Conservation (phyloP, 768 basidiomycete species). For the Boletellus sp. region DNA sequence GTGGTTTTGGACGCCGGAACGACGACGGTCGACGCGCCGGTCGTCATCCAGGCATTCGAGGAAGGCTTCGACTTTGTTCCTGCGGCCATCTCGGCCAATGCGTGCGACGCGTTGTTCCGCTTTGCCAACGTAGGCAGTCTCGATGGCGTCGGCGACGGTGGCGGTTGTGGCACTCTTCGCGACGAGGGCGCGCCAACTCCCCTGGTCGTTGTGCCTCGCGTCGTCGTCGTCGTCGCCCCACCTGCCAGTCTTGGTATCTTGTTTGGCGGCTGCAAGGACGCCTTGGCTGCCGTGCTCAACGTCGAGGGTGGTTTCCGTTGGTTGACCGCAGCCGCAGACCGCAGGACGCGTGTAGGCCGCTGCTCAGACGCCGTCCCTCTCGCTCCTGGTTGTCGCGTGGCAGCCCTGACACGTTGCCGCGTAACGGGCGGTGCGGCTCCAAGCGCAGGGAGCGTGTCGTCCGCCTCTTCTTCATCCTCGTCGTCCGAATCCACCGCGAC, state of each 20-base stretch:
- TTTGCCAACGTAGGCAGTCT: constrained; percentile 72
- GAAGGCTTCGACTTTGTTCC: constrained; percentile 35
- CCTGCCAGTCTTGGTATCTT: constrained; percentile 66
- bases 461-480: constrained; percentile 52
- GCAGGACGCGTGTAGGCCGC: constrained; percentile 68
- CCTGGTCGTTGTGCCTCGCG: constrained; percentile 44
- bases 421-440: constrained; percentile 42
- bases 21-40: constrained; percentile 63
- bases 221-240: constrained; percentile 46
- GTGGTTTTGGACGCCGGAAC: constrained; percentile 63
- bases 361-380: constrained; percentile 67
- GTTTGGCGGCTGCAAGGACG: constrained; percentile 51
- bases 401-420: constrained; percentile 35
- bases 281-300: constrained; percentile 35
- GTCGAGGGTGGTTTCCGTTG: constrained; percentile 52
- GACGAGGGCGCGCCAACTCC: constrained; percentile 30
- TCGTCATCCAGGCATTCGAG: constrained; percentile 74
- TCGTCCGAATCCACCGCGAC: constrained; percentile 64
- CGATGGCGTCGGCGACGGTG: constrained; percentile 70
- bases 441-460: constrained; percentile 64
- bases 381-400: constrained; percentile 36
- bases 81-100: constrained; percentile 48
- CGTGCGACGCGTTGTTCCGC: constrained; percentile 43
- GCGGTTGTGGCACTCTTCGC: constrained; percentile 39
- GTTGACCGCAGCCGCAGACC: constrained; percentile 57